phyloP scores from a whole-genome alignment of 352 stramenopile genomes.

The Globisporangium rhizosaccharum region DNA sequence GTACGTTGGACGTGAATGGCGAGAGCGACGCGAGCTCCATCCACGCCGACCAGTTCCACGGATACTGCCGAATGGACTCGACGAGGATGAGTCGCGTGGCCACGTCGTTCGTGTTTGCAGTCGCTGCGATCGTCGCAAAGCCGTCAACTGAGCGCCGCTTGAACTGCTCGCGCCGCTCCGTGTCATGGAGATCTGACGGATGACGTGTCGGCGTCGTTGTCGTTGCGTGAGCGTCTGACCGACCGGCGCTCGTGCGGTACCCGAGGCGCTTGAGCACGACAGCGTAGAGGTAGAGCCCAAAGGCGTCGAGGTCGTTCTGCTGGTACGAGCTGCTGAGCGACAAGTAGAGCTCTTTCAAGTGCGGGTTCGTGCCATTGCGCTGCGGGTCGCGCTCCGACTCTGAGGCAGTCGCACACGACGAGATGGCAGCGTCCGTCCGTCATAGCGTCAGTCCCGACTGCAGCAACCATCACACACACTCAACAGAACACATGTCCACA shows the following conservation, averaged over 20 bases:
- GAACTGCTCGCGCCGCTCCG: conserved; percentile 37
- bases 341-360: conserved; percentile 68
- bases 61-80: conserved; percentile 64
- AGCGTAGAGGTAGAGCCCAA: conserved; percentile 78
- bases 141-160: conserved; percentile 12
- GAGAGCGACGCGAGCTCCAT: conserved; percentile 88
- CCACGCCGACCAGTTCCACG: conserved; percentile 97
- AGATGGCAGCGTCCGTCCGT: neutral
- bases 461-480: no score
- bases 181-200: conserved; percentile 21
- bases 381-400: conserved; percentile 29
- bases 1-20: conserved; percentile 46
- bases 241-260: conserved; percentile 51
- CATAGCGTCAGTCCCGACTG: no score
- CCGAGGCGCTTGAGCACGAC: conserved; percentile 64
- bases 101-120: conserved; percentile 29
- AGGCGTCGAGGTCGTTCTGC: conserved; percentile 53
- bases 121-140: conserved; percentile 13
- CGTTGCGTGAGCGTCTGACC: conserved; percentile 10
- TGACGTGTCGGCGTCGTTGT: conserved; percentile 32
- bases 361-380: conserved; percentile 51
- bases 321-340: conserved; percentile 45
- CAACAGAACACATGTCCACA: no score
- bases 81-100: conserved; percentile 64
- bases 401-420: conserved; percentile 9